Evolutionary conservation across 208 protist genomes (phyloP), one percentile per base, ranked within the genome.

Genomic region (Acanthamoeba sp.): DNA sequence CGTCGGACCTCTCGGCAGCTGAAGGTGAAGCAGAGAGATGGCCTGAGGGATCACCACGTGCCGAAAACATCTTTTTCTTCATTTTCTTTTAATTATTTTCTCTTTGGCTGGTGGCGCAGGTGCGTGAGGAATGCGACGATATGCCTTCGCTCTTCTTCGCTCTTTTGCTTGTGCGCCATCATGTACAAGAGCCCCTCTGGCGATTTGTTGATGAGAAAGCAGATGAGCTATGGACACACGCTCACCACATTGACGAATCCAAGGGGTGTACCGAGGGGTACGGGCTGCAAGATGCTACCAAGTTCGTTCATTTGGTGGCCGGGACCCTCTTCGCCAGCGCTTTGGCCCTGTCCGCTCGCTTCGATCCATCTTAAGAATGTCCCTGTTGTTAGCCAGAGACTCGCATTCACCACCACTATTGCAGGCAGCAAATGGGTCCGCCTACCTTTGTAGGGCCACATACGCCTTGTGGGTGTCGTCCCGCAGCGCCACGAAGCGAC

Each of bases 171-270:
- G n/a, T 92, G 52, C 0, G 48, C 59, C 55, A 92, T 64, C 87
- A 92, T 88, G 80, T 88, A 88, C 38, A 88, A n/a, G n/a, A 88
- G 42, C 18, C 80, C 80, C 80, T 88, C 80, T 88, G 80, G 29
- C 14, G 20, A 20, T 66, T n/a, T 66, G 20, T 66, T 66, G 24
- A 66, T 20, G 27, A 82, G 27, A 7, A 34, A 45, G 32, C 57
- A 18, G 20, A 87, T 59, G 9, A 87, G 32, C 32, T 38, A 5
- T 38, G n/a, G n/a, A n/a, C 14, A 1, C 48, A 52, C 48, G 48
- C 12, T 52, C 48, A 52, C 16, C 48, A 52, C 48, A 52, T 18
- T 18, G 48, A 85, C 36, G 27, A 34, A 34, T 48, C 3, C 2
- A 84, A 85, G 27, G n/a, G 27, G 45, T 20, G 66, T n/a, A 76